phyloP scores from a whole-genome alignment of 2,329 filamentous ascomycete species.

The Colletotrichum sp. region DNA sequence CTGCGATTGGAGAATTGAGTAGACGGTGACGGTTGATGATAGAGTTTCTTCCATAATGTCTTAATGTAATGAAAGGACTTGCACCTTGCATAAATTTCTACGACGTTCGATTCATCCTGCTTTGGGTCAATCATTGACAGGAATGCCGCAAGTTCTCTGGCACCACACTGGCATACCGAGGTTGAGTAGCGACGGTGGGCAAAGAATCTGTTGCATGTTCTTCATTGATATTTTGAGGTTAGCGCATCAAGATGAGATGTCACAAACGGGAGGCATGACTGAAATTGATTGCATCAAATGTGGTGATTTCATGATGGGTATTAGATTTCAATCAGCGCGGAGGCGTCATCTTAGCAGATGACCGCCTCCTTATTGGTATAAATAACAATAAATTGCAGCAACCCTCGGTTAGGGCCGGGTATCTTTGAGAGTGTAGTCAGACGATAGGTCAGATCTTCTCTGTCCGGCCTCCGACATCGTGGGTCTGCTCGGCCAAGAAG shows the following conservation, averaged over 20 bases:
- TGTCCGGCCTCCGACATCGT: background rate
- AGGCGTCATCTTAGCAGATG: background rate
- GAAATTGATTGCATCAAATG: background rate
- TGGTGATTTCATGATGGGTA: background rate
- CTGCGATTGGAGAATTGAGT: background rate
- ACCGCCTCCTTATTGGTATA: background rate
- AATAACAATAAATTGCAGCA: background rate
- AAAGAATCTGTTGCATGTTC: background rate
- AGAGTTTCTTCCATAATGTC: background rate
- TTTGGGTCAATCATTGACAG: background rate
- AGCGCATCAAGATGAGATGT: background rate
- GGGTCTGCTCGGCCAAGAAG: constrained; percentile 18
- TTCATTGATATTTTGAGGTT: background rate
- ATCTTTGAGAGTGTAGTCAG: background rate
- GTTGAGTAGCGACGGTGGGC: background rate
- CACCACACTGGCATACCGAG: background rate
- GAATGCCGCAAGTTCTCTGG: background rate
- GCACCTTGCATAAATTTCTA: background rate
- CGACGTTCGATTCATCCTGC: background rate
- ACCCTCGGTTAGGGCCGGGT: background rate
- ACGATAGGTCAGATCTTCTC: constrained; percentile 1
- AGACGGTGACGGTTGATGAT: background rate
- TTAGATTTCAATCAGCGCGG: background rate
- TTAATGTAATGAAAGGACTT: background rate
- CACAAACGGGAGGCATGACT: no score